phyloP scores from a whole-genome alignment of 768 basidiomycete genomes.

The Tylopilus vinaceipallidus region DNA sequence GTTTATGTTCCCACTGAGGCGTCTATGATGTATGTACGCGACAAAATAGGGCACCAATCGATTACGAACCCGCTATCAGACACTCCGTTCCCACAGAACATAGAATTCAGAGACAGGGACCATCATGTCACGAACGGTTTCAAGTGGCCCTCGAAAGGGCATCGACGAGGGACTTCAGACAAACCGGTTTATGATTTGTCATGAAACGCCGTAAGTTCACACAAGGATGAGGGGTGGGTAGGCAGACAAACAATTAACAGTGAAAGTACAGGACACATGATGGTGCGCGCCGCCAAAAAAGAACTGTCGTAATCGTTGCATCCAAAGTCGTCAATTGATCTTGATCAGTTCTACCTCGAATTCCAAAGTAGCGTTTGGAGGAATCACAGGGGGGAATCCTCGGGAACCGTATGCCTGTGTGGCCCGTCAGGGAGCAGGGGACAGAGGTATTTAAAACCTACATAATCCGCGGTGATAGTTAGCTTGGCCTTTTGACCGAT shows the following conservation, averaged over 20 bases:
- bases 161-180: background rate
- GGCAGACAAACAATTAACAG: slow-evolving; percentile 20
- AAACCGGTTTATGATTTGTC: background rate
- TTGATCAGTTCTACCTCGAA: slow-evolving; percentile 84
- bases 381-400: slow-evolving; percentile 80
- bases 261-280: slow-evolving; percentile 27
- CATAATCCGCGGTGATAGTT: slow-evolving; percentile 73
- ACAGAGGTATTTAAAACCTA: slow-evolving; percentile 37
- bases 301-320: slow-evolving; percentile 20
- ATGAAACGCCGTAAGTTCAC: background rate
- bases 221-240: background rate
- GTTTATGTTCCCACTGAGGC: too few species aligned
- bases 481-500: slow-evolving; percentile 71
- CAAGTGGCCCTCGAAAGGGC: background rate
- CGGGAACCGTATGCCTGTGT: slow-evolving; percentile 67
- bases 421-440: background rate
- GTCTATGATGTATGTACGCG: background rate
- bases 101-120: too few species aligned
- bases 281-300: slow-evolving; percentile 17
- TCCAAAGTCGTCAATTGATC: slow-evolving; percentile 47
- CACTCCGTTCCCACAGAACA: background rate
- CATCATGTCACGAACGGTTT: background rate
- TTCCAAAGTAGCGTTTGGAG: slow-evolving; percentile 65
- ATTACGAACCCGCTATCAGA: background rate
- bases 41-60: background rate